Base-by-base conservation (phyloP, 2,329 filamentous ascomycete species). In the Pseudocercospora fuligena region DNA sequence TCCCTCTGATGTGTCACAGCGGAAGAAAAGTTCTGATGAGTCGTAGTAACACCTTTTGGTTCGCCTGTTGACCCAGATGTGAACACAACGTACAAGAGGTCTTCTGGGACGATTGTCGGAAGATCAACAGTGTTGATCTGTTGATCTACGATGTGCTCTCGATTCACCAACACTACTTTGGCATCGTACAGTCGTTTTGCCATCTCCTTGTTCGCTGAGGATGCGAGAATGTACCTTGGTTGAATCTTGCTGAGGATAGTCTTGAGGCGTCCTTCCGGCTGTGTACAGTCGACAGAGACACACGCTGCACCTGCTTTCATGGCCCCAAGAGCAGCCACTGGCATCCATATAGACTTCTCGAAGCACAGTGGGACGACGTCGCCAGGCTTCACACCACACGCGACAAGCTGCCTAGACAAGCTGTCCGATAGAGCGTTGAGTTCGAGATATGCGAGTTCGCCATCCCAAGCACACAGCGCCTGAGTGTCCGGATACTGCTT, bases 251-350 rank as follows among this genome's bases (percentile, higher is more conserved):
- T 23, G 1, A 56, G 11, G 27, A 56, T 56, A 8, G 33, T 47
- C 11, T 25, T 25, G 5, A 49, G 51, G 6, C 51, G 23, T 12
- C 23, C 23, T 27, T 31, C 23, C 12, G 75, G 75, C 9, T 70
- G 69, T 1, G 69, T 66, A 14, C 72, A 68, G 54, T 77, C 76
- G 60, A 77, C 70, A 7, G 72, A 63, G 9, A 73, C 70, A 36
- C 72, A 72, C 14, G 72, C 70, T 16, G 64, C 73, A 36, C 76
- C 75, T 11, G 72, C 73, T 65, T 77, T 76, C 71, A 78, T 72
- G 7, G 68, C 63, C 40, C 68, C 76, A 49, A 73, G 64, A 31
- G 73, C 68, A 46, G 66, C 70, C 14, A 77, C 72, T 27, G 68
- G 65, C 21, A 67, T 67, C 71, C 70, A 74, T 47, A 60, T 56